Percentiles rank a stretch among this genome's conserved stretches.
phyloP scores from a whole-genome alignment of 192 early-diverging fungal species.

The Funneliformis geosporum region DNA sequence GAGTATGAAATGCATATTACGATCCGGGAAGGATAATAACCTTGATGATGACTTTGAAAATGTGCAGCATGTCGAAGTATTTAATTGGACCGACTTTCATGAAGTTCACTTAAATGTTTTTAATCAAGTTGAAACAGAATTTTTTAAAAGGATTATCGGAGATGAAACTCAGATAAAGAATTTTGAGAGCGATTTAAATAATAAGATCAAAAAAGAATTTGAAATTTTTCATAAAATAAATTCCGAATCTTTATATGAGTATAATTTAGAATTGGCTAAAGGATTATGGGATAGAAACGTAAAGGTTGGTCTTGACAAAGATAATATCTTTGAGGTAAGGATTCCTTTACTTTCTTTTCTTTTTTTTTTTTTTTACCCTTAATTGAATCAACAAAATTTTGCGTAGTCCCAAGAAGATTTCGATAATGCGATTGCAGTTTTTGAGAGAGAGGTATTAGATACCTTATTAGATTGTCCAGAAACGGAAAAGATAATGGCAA shows the following conservation, averaged over 20 bases:
- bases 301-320: not conserved
- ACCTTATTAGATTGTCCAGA: constrained; percentile 4
- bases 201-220: not conserved
- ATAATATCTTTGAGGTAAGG: not conserved
- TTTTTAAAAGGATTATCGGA: constrained; percentile 11
- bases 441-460: constrained; percentile 6
- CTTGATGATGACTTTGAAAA: too few species aligned
- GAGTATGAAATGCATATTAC: not conserved
- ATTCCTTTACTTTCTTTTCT: not conserved
- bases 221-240: not conserved
- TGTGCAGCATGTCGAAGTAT: not conserved
- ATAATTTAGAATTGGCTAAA: not conserved
- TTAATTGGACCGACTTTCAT: constrained; percentile 8
- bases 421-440: constrained; percentile 2
- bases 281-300: not conserved
- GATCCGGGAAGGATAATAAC: not conserved
- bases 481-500: not conserved
- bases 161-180: not conserved
- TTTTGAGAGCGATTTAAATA: not conserved
- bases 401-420: constrained; percentile 13
- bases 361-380: not conserved
- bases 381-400: not conserved
- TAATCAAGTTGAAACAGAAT: not conserved
- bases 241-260: constrained; percentile 17
- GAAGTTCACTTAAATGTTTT: constrained; percentile 2